These are phyloP conservation scores for Solanum chilense DNA, from an alignment of 257 asterid genomes.

Conservation along the genomic window DNA sequence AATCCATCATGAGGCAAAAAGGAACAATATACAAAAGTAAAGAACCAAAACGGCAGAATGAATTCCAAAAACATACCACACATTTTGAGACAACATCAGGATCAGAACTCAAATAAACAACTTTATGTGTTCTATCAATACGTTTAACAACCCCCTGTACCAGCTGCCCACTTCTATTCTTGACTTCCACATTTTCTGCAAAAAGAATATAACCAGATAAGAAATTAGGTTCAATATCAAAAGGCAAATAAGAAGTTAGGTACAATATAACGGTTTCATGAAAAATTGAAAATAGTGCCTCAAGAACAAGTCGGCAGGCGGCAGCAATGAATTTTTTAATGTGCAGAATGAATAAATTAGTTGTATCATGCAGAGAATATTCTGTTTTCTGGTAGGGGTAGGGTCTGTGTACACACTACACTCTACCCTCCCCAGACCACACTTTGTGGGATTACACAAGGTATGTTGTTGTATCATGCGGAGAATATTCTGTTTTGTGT, in stretches of 20 bases:
- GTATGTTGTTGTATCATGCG: background rate
- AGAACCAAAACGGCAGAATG: background rate
- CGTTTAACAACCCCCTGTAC: slow-evolving; percentile 74
- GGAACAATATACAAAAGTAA: background rate
- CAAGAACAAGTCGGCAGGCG: background rate
- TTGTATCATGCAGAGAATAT: background rate
- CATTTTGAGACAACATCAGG: slow-evolving; percentile 47
- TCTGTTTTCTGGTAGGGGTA: background rate
- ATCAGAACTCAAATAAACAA: slow-evolving; percentile 68
- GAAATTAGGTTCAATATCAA: background rate
- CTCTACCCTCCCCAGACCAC: background rate
- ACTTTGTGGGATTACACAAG: background rate
- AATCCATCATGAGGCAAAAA: background rate
- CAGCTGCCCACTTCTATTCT: slow-evolving; percentile 50
- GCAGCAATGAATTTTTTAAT: background rate
- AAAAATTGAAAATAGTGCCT: background rate
- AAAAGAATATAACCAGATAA: background rate
- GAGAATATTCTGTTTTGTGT: background rate
- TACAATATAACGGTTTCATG: background rate
- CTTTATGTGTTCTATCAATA: slow-evolving; percentile 65
- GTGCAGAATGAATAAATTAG: background rate
- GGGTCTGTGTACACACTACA: background rate
- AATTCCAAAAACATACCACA: slow-evolving; percentile 52
- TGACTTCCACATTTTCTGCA: slow-evolving; percentile 31
- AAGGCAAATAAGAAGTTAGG: background rate